Evolutionary conservation across 495 filamentous ascomycete genomes (phyloP), one percentile per base, ranked within the genome.

Genomic region (Daldinia vernicosa): DNA sequence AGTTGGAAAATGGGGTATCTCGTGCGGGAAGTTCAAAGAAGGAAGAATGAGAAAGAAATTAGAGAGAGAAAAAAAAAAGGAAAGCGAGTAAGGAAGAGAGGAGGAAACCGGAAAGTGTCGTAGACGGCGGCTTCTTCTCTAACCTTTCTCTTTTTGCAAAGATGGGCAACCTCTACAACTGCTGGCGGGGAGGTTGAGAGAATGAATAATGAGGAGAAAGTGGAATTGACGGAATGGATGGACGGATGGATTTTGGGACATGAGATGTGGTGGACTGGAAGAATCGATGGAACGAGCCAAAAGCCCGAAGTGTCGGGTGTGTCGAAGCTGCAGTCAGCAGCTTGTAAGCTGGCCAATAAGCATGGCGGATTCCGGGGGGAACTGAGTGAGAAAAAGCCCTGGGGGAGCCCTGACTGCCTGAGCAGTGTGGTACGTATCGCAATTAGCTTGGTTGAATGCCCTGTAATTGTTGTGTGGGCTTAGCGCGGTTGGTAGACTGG

Each of bases 191-290:
- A 80, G 71, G 71, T 62, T 69, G 59, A 74, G 70, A 64, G 71
- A 67, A 66, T 70, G 76, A 80, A 76, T 77, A 68, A 56, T 67
- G 75, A 78, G 78, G 77, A 75, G 78, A 77, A 47, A 80, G 79
- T 79, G 76, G 74, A 77, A 74, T 76, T 71, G 73, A 69, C 70
- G 71, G 71, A 72, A 76, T 78, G 74, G 76, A 75, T 71, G 72
- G 70, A 73, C 66, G 64, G 66, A 68, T 74, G 67, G 67, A 66
- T 76, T 69, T 77, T 65, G 63, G 67, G 63, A 70, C 60, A 56
- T 58, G 69, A 66, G 69, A 65, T 68, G 54, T 65, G 60, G 66
- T 60, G 56, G 56, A 60, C 62, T 73, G 66, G 63, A 74, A 67
- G 61, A 73, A 73, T 69, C 61, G 70, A 70, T 70, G 66, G 71